phyloP scores from a whole-genome alignment of 805 yeast species.

The Candida ficus region DNA sequence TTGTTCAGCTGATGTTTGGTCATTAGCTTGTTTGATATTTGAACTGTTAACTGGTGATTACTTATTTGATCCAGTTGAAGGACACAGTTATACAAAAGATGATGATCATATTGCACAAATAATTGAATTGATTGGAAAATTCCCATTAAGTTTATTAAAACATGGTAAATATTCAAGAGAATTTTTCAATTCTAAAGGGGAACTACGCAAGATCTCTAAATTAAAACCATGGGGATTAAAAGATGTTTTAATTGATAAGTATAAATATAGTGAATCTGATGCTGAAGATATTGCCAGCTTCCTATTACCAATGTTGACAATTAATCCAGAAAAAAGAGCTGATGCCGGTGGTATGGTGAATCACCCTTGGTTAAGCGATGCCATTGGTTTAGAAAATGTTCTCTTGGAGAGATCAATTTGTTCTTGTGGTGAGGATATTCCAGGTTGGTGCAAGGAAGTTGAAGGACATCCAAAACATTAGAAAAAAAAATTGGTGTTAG shows the following conservation, averaged over 20 bases:
- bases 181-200: slow-evolving; percentile 62
- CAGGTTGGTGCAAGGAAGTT: slow-evolving; percentile 83
- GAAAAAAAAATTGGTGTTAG: slow-evolving; percentile 3
- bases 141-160: slow-evolving; percentile 55
- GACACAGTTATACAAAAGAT: slow-evolving; percentile 74
- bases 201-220: slow-evolving; percentile 71
- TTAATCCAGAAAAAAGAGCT: slow-evolving; percentile 77
- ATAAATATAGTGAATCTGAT: slow-evolving; percentile 62
- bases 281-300: slow-evolving; percentile 74
- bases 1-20: slow-evolving; percentile 92
- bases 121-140: slow-evolving; percentile 70
- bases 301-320: slow-evolving; percentile 72
- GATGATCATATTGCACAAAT: slow-evolving; percentile 97
- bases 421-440: slow-evolving; percentile 80
- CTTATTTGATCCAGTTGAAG: slow-evolving; percentile 79
- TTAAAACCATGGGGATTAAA: slow-evolving; percentile 86
- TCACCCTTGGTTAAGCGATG: slow-evolving; percentile 78
- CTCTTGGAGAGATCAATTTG: slow-evolving; percentile 67
- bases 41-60: slow-evolving; percentile 94
- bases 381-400: slow-evolving; percentile 68
- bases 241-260: slow-evolving; percentile 81
- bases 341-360: slow-evolving; percentile 96
- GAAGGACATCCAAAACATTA: slow-evolving; percentile 35
- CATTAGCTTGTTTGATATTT: slow-evolving; percentile 86
- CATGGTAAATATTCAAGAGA: slow-evolving; percentile 58